Evolutionary conservation across 2,329 filamentous ascomycete species (phyloP), one percentile per base, ranked within the genome.

Genomic region (Lachnellula hyalina): DNA sequence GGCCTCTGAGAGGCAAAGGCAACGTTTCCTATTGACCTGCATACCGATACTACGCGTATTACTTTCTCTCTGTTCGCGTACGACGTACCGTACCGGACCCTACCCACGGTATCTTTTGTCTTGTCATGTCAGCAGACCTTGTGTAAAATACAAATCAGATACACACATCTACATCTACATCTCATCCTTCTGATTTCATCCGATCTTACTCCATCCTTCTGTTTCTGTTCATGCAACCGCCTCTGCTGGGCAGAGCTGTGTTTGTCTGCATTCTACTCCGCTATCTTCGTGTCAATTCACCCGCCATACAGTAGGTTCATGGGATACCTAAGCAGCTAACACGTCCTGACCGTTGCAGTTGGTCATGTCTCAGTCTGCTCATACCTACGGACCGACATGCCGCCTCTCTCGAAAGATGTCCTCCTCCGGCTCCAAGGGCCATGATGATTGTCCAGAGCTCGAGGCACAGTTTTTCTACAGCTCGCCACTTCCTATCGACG

Each of bases 381-480:
- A 71, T 54, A 68, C 65, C 4, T 69, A 68, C 36, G 67, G 66
- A 17, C 63, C 65, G 52, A 64, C 57, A 5, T 71, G 68, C 56
- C 59, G 60, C 28, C 62, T 69, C 23, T 54, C 62, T n/a, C 61
- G 51, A 47, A 56, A 38, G 42, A 55, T 62, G 17, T 41, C 53
- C 46, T 58, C 59, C 34, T 55, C 58, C 2, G 47, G 35, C 21
- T 52, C 57, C 35, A 61, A 59, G n/a, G 68, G 46, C 66, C 69
- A 57, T 65, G 70, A 60, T 65, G 75, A 74, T 51, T 76, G 81
- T 23, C 86, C 87, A 15, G 78, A 82, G 0, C 70, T 87, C 52
- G 77, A 79, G 34, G 79, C 86, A 21, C 89, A 90, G 60, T 96
- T 90, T 74, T 96, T 96, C 72, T 96, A 96, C 71, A 81, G 84